A percentile compares a stretch with the other conserved stretches of the same genome.
phyloP scores from a whole-genome alignment of 768 basidiomycete genomes.

The Mrakia frigida region DNA sequence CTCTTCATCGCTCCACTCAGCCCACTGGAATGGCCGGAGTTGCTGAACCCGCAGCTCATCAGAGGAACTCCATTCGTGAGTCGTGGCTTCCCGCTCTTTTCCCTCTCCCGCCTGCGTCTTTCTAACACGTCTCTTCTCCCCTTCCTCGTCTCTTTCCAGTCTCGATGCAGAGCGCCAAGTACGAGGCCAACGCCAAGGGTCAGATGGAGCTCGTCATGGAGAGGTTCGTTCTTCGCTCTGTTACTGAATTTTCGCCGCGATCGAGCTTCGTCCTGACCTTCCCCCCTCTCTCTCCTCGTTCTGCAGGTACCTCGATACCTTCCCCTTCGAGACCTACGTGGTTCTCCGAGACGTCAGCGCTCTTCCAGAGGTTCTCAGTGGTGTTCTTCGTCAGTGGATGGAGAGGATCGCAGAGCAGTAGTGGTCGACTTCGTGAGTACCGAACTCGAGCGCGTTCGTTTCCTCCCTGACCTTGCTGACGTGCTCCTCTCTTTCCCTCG shows the following conservation, averaged over 20 bases:
- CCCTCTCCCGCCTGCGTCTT: not conserved
- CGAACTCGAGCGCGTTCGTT: not conserved
- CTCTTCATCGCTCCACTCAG: slow-evolving; percentile 56
- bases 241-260: not conserved
- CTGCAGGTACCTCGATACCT: slow-evolving; percentile 71
- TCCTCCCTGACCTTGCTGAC: not conserved
- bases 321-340: slow-evolving; percentile 97
- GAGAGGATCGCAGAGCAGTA: slow-evolving; percentile 32
- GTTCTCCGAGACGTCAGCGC: slow-evolving; percentile 84
- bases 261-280: not conserved
- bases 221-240: slow-evolving; percentile 43
- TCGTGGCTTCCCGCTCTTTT: too few species aligned
- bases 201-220: slow-evolving; percentile 79
- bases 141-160: slow-evolving; percentile 41
- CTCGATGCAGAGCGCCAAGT: slow-evolving; percentile 85
- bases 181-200: slow-evolving; percentile 66
- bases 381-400: slow-evolving; percentile 76
- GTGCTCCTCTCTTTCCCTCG: not conserved
- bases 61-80: slow-evolving; percentile 64
- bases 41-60: slow-evolving; percentile 27
- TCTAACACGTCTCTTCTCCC: not conserved
- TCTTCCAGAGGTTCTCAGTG: slow-evolving; percentile 79
- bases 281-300: not conserved
- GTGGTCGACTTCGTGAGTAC: not conserved
- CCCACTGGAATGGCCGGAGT: slow-evolving; percentile 34